A percentile compares a stretch with the other conserved stretches of the same genome.
phyloP scores from a whole-genome alignment of 2,329 filamentous ascomycete genomes.

The Cercospora sp. region DNA sequence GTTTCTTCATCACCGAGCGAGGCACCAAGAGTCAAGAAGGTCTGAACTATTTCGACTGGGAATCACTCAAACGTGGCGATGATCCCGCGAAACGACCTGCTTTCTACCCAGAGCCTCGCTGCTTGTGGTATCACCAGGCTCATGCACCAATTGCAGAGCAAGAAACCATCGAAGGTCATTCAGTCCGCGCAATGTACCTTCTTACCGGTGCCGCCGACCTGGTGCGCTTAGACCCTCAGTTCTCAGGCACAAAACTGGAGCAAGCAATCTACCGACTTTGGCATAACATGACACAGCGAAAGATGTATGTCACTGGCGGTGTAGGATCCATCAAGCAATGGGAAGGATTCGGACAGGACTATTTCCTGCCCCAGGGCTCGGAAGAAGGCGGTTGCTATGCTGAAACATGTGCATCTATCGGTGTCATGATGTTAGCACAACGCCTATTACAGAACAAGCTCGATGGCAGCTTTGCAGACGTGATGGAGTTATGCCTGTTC shows the following conservation, averaged over 20 bases:
- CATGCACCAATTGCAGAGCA: slow-evolving; percentile 58
- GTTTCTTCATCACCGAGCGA: slow-evolving; percentile 60
- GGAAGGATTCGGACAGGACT: slow-evolving; percentile 61
- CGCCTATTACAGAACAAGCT: slow-evolving; percentile 56
- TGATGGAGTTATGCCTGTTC: slow-evolving; percentile 63
- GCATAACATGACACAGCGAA: slow-evolving; percentile 61
- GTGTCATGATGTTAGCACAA: slow-evolving; percentile 61
- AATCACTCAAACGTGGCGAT: slow-evolving; percentile 54
- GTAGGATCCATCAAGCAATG: slow-evolving; percentile 60
- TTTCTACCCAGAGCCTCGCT: slow-evolving; percentile 47
- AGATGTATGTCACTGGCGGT: slow-evolving; percentile 64
- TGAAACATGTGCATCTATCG: slow-evolving; percentile 62
- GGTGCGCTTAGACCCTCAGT: slow-evolving; percentile 42
- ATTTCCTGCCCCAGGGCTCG: slow-evolving; percentile 59
- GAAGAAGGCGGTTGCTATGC: slow-evolving; percentile 64
- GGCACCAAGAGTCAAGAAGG: slow-evolving; percentile 55
- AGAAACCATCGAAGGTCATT: slow-evolving; percentile 58
- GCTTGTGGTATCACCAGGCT: slow-evolving; percentile 57
- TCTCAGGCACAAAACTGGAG: slow-evolving; percentile 37
- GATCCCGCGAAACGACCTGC: slow-evolving; percentile 50
- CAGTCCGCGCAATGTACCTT: slow-evolving; percentile 62
- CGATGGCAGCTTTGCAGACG: slow-evolving; percentile 55
- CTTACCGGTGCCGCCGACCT: slow-evolving; percentile 60
- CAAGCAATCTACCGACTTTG: slow-evolving; percentile 53
- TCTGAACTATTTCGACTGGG: slow-evolving; percentile 56